Conservation (phyloP, 345 rosid species). For the Eucalyptus marginata region DNA sequence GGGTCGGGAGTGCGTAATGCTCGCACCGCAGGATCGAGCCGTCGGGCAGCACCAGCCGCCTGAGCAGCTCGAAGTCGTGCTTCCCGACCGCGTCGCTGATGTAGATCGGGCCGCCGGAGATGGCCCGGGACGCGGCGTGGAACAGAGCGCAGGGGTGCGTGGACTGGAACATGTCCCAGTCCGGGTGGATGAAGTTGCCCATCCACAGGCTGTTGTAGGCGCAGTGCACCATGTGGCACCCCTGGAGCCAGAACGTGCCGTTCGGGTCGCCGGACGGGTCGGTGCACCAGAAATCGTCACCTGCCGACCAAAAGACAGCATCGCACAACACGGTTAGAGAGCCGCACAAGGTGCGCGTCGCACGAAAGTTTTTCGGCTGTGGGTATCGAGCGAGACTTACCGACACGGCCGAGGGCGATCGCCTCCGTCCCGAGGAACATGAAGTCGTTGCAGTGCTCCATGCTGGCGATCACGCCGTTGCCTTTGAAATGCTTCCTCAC, state of each 20-base stretch:
- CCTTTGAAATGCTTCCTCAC: slow-evolving; percentile 83
- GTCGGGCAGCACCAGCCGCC: slow-evolving; percentile 57
- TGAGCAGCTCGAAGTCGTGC: slow-evolving; percentile 67
- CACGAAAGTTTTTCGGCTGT: not conserved
- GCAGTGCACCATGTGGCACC: slow-evolving; percentile 98
- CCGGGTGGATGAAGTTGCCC: slow-evolving; percentile 98
- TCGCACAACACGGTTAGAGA: not conserved
- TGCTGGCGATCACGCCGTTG: slow-evolving; percentile 93
- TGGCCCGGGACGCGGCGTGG: slow-evolving; percentile 95
- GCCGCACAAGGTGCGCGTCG: not conserved
- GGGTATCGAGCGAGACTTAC: slow-evolving; percentile 15
- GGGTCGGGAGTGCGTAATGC: slow-evolving; percentile 86
- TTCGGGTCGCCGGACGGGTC: slow-evolving; percentile 97
- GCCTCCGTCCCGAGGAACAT: slow-evolving; percentile 96
- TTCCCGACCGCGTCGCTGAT: slow-evolving; percentile 76
- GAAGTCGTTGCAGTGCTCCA: slow-evolving; percentile 98
- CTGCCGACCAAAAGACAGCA: slow-evolving; percentile 2
- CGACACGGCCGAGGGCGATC: slow-evolving; percentile 94
- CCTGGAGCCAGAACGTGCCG: slow-evolving; percentile 96
- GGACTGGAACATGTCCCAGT: slow-evolving; percentile 99
- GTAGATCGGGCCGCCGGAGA: slow-evolving; percentile 90
- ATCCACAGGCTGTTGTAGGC: slow-evolving; percentile 99
- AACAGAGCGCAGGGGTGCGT: slow-evolving; percentile 94
- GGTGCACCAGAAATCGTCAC: slow-evolving; percentile 98
- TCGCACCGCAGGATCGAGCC: slow-evolving; percentile 80